These are phyloP conservation scores for Arabidopsis lyrata DNA, from an alignment of 441 rosid genomes.

Conservation along the genomic window DNA sequence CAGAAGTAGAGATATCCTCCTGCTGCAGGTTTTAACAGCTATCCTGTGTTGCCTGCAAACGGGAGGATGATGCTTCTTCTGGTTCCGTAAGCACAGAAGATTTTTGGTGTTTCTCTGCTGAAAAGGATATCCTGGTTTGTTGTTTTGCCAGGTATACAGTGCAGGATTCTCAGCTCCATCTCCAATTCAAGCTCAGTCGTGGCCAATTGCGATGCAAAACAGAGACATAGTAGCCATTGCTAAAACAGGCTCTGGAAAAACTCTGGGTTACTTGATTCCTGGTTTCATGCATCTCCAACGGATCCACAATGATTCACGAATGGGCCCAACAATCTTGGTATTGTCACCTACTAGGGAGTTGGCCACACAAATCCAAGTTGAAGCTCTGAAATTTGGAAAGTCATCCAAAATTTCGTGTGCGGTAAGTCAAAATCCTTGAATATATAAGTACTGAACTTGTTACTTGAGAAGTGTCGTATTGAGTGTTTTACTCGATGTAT, in stretches of 20 bases:
- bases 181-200: constrained; percentile 99
- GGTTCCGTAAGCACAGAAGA: constrained; percentile 50
- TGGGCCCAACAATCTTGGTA: constrained; percentile 96
- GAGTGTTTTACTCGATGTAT: background rate
- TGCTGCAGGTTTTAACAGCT: constrained; percentile 75
- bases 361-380: constrained; percentile 97
- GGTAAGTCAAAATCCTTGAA: constrained; percentile 51
- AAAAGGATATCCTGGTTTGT: constrained; percentile 55
- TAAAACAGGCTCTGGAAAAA: constrained; percentile 98
- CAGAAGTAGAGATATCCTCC: constrained; percentile 87
- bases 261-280: constrained; percentile 92
- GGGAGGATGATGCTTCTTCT: constrained; percentile 90
- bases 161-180: constrained; percentile 97
- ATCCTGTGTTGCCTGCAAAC: constrained; percentile 68
- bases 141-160: constrained; percentile 73
- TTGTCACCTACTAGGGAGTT: constrained; percentile 96
- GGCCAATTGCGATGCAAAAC: constrained; percentile 94
- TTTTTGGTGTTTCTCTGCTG: constrained; percentile 54
- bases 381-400: constrained; percentile 92
- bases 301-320: constrained; percentile 59
- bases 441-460: constrained; percentile 12
- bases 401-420: constrained; percentile 90
- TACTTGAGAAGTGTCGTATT: background rate
- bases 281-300: constrained; percentile 85
- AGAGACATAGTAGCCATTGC: constrained; percentile 97